These are phyloP conservation scores for Aspergillus steynii DNA, from an alignment of 495 filamentous ascomycete species.

Conservation along the genomic window DNA sequence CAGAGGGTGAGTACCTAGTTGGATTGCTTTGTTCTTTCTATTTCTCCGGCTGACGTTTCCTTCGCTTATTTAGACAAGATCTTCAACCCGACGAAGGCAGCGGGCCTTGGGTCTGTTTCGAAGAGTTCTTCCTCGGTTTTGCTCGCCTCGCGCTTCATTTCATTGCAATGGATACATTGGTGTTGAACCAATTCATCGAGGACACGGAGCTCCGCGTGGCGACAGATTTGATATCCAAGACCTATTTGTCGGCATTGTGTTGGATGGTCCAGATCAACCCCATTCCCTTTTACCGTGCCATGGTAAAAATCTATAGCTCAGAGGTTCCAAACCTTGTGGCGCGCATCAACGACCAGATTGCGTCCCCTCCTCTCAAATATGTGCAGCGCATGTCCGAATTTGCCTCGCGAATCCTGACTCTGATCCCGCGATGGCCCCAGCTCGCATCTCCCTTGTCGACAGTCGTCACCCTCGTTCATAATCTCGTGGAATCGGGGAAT, in stretches of 20 bases:
- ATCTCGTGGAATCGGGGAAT: slow-evolving; percentile 26
- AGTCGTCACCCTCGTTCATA: slow-evolving; percentile 24
- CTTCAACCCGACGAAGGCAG: slow-evolving; percentile 32
- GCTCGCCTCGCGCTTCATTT: slow-evolving; percentile 38
- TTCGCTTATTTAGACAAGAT: slow-evolving; percentile 21
- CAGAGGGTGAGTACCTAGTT: slow-evolving; percentile 37
- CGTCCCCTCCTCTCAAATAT: slow-evolving; percentile 26
- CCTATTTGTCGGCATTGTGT: slow-evolving; percentile 31
- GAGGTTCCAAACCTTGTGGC: slow-evolving; percentile 27
- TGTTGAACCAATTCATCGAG: slow-evolving; percentile 25
- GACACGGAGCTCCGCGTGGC: slow-evolving; percentile 26
- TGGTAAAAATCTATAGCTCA: slow-evolving; percentile 26
- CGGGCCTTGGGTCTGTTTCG: slow-evolving; percentile 27
- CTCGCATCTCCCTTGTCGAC: slow-evolving; percentile 23
- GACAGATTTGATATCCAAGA: slow-evolving; percentile 26
- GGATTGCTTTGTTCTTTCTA: background rate
- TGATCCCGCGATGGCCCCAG: slow-evolving; percentile 28
- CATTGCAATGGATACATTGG: slow-evolving; percentile 32
- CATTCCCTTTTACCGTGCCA: slow-evolving; percentile 34
- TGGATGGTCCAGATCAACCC: slow-evolving; percentile 31
- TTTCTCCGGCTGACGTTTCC: slow-evolving; percentile 11
- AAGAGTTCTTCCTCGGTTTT: slow-evolving; percentile 40
- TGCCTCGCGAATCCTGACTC: slow-evolving; percentile 23
- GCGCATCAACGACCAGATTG: slow-evolving; percentile 31
- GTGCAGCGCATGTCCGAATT: slow-evolving; percentile 27